Conservation (phyloP, 2,329 filamentous ascomycete species). For the Botrytis fragariae region DNA sequence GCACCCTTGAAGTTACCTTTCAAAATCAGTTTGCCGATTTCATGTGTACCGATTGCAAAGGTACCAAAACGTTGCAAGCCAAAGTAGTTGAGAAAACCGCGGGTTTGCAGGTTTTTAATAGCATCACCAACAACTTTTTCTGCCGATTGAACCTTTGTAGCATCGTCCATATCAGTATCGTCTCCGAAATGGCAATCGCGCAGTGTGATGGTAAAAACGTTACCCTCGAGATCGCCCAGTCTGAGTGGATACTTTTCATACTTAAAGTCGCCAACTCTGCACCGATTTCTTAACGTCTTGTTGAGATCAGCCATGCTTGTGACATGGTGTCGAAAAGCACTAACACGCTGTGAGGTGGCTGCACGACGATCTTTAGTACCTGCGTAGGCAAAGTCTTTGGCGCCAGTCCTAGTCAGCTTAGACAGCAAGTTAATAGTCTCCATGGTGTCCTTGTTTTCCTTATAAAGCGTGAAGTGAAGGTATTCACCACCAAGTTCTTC, state of each 20-base stretch:
- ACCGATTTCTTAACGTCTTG: slow-evolving; percentile 53
- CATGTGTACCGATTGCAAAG: slow-evolving; percentile 80
- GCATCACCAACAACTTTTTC: slow-evolving; percentile 55
- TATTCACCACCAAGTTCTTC: slow-evolving; percentile 66
- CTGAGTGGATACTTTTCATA: slow-evolving; percentile 70
- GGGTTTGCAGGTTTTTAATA: slow-evolving; percentile 63
- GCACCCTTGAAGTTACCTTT: slow-evolving; percentile 78
- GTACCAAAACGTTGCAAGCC: slow-evolving; percentile 96
- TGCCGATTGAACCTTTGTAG: slow-evolving; percentile 45
- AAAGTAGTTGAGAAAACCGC: slow-evolving; percentile 96
- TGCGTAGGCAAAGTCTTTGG: slow-evolving; percentile 63
- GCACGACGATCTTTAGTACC: slow-evolving; percentile 72
- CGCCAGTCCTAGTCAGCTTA: slow-evolving; percentile 55
- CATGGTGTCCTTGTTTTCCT: slow-evolving; percentile 67
- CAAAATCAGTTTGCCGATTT: slow-evolving; percentile 80
- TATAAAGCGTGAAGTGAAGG: slow-evolving; percentile 72
- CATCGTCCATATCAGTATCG: slow-evolving; percentile 47
- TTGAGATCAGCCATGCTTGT: slow-evolving; percentile 66
- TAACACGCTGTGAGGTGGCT: slow-evolving; percentile 65
- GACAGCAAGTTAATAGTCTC: slow-evolving; percentile 63
- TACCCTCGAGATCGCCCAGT: slow-evolving; percentile 81
- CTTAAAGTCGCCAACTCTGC: slow-evolving; percentile 74
- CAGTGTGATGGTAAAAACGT: slow-evolving; percentile 89
- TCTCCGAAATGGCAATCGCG: slow-evolving; percentile 71
- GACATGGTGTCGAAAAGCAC: slow-evolving; percentile 56